A percentile compares a stretch with the other conserved stretches of the same genome.
phyloP scores from a whole-genome alignment of 2,329 filamentous ascomycete genomes.

The Rhexocercosporidium sp. region DNA sequence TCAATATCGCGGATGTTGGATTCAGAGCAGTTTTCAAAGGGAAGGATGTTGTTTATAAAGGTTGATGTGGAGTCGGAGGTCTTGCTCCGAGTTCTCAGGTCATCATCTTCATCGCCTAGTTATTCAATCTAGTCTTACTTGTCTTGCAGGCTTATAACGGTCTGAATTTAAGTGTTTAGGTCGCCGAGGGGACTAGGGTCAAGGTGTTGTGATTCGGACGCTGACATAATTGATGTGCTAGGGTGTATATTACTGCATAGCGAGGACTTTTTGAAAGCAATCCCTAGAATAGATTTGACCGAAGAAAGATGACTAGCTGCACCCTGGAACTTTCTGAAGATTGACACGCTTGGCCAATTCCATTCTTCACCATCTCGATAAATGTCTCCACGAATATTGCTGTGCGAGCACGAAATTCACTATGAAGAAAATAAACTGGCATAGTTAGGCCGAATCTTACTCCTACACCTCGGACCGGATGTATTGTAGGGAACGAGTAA shows the following conservation, averaged over 20 bases:
- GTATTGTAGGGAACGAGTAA: not conserved
- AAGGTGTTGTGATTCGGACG: conserved; percentile 48
- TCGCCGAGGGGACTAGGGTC: conserved; percentile 74
- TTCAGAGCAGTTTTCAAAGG: no score
- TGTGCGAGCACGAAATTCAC: no score
- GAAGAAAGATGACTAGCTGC: not conserved
- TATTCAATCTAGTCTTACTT: no score
- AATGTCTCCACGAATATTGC: no score
- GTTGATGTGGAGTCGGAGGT: no score
- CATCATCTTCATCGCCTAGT: no score
- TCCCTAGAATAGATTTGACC: not conserved
- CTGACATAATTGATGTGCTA: not conserved
- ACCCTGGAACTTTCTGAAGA: not conserved
- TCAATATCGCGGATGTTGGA: no score
- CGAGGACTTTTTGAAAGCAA: not conserved
- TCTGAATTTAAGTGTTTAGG: conserved; percentile 70
- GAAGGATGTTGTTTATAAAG: no score
- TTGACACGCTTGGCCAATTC: not conserved
- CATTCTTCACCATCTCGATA: no score
- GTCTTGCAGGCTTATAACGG: no score
- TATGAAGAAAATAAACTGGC: not conserved
- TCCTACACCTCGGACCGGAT: not conserved
- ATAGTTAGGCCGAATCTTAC: not conserved
- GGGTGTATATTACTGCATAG: conserved; percentile 1
- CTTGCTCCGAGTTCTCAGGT: no score